A percentile compares a stretch with the other conserved stretches of the same genome.
phyloP scores from a whole-genome alignment of 257 asterid species.

The Fraxinus excelsior region DNA sequence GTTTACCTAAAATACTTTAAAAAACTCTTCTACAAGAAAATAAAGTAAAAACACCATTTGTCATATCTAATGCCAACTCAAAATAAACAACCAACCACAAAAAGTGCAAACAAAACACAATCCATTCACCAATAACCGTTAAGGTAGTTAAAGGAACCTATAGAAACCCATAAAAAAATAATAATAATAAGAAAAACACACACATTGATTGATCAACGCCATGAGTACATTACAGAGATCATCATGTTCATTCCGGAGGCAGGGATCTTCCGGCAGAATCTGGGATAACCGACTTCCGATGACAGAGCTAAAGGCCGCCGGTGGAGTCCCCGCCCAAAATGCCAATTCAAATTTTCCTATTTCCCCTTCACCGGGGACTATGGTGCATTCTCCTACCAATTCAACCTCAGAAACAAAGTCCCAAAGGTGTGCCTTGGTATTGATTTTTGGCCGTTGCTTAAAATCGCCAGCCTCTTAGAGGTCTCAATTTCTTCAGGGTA shows the following conservation, averaged over 20 bases:
- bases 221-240: slow-evolving; percentile 7
- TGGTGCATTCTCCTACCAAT: background rate
- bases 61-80: background rate
- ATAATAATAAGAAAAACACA: background rate
- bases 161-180: background rate
- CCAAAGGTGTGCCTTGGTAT: background rate
- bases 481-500: background rate
- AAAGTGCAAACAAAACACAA: background rate
- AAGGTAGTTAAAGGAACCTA: background rate
- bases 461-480: background rate
- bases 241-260: background rate
- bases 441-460: background rate
- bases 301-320: background rate
- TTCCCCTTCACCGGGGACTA: background rate
- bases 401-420: background rate
- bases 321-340: background rate
- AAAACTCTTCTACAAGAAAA: too few relatives aligned
- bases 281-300: background rate
- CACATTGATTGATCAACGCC: background rate
- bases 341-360: background rate
- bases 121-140: background rate
- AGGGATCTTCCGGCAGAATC: slow-evolving; percentile 3
- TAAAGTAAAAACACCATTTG: too few relatives aligned
- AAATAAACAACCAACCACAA: background rate
- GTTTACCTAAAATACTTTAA: too few relatives aligned